A percentile compares a stretch with the other conserved stretches of the same genome.
phyloP scores from a whole-genome alignment of 495 filamentous ascomycete species.

The Copromyces sp. region DNA sequence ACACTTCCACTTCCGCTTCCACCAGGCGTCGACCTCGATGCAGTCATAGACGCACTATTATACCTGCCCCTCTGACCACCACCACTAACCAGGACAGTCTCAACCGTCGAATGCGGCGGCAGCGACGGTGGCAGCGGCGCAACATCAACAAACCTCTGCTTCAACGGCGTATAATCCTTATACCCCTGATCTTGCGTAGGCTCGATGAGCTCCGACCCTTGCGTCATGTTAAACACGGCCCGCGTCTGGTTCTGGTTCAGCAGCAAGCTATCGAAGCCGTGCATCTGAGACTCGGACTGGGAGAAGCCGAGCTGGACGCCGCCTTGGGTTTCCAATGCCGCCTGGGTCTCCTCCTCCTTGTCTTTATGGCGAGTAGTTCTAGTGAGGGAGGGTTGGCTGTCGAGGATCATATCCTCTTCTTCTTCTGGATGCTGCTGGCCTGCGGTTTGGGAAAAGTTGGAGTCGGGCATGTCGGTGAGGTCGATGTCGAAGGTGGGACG shows the following conservation, averaged over 20 bases:
- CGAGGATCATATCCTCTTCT: slow-evolving; percentile 49
- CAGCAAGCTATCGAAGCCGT: slow-evolving; percentile 40
- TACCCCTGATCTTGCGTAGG: slow-evolving; percentile 85
- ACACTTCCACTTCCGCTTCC: not conserved
- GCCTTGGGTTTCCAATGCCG: slow-evolving; percentile 30
- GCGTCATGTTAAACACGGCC: slow-evolving; percentile 26
- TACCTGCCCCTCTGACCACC: slow-evolving; percentile 1
- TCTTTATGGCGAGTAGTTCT: not conserved
- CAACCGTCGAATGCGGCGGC: slow-evolving; percentile 46
- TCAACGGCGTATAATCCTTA: slow-evolving; percentile 40
- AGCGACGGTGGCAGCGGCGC: slow-evolving; percentile 5
- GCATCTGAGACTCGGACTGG: slow-evolving; percentile 44
- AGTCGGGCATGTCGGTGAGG: slow-evolving; percentile 30
- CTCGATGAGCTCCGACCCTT: slow-evolving; percentile 54
- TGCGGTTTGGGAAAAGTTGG: slow-evolving; percentile 38
- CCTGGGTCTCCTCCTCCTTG: slow-evolving; percentile 25
- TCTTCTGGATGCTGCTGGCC: slow-evolving; percentile 23
- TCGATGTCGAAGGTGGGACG: slow-evolving; percentile 26
- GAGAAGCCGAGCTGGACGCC: slow-evolving; percentile 41
- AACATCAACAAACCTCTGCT: slow-evolving; percentile 49
- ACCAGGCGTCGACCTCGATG: slow-evolving; percentile 29
- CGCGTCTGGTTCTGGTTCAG: slow-evolving; percentile 20
- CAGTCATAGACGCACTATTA: not conserved
- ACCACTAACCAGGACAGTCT: slow-evolving; percentile 49
- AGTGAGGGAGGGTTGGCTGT: slow-evolving; percentile 43